Percentiles rank a stretch among this genome's conserved stretches.
Evolutionary conservation across 2,329 filamentous ascomycete species (phyloP).

Genomic region (Epichloe glyceriae): DNA sequence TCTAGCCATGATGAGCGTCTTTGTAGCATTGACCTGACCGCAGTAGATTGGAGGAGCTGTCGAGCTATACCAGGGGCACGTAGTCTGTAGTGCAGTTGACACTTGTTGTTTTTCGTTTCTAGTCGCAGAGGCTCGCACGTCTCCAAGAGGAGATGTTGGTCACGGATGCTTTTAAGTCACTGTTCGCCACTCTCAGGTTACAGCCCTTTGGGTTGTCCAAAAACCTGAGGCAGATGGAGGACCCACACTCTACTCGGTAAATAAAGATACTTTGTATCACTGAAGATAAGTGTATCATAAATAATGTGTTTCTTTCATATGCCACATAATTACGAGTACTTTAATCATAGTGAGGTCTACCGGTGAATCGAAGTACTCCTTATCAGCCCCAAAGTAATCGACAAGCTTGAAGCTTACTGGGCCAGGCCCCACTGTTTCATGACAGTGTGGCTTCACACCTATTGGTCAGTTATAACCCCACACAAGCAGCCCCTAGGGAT

Average conservation of each 20-base stretch:
- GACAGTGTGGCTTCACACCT: not conserved
- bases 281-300: no score
- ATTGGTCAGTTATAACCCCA: conserved; percentile 4
- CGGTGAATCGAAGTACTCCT: not conserved
- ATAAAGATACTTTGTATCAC: no score
- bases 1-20: conserved; percentile 4
- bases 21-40: no score
- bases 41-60: no score
- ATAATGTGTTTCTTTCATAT: not conserved
- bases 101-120: not conserved
- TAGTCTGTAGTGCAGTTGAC: not conserved
- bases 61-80: no score
- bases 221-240: no score
- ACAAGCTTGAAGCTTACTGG: conserved; percentile 6
- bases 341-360: not conserved
- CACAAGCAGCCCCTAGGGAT: conserved; percentile 1
- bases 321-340: no score
- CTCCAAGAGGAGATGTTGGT: not conserved
- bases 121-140: not conserved
- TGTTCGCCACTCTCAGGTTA: no score
- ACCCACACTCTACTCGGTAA: no score
- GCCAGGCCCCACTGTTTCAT: conserved; percentile 3
- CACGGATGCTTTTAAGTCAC: not conserved
- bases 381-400: no score
- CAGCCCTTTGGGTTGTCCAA: not conserved